Evolutionary conservation across 2,329 filamentous ascomycete species (phyloP), one percentile per base, ranked within the genome.

Genomic region (Macrophomina pseudophaseolina): DNA sequence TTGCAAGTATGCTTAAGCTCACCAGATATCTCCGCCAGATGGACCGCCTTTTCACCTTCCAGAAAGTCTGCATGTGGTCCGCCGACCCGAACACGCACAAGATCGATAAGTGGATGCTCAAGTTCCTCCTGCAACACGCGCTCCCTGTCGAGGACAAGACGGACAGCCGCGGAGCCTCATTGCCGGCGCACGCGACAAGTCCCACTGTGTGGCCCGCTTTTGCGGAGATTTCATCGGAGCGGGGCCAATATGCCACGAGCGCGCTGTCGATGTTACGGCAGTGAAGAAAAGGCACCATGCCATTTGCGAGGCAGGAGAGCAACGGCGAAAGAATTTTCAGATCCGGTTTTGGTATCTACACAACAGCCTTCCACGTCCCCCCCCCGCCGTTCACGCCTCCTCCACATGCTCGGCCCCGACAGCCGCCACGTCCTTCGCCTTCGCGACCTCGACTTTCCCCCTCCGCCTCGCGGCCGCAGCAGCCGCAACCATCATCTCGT

Each of bases 31-130:
- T 23, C 16, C 5, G 49, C 11, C 11, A 78, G 68, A 77, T 82
- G 68, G 74, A 74, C 9, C 74, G 81, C 0, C 73, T 83, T 3
- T 72, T 76, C 54, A 74, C 76, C 1, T 83, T 83, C 67, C 81
- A 83, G 66, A 74, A 79, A 52, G 79, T 77, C 5, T 83, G 81
- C 59, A 62, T 68, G 46, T 67, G 68, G 53, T 66, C 65, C 3
- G 62, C 64, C 28, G 58, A 54, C 23, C 58, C 67, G 23, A 67
- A 69, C 44, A 66, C 68, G 6, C 66, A 69, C 58, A 65, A 64
- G 32, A 62, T 74, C 35, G 72, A 74, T 54, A 72, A 70, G 53
- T 74, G 73, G 72, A 74, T 74, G 68, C 65, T 74, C 8, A 73
- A 70, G 58, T 80, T 80, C 58, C 69, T 79, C 1, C 71, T 78